phyloP scores from a whole-genome alignment of 1,284 basidiomycete genomes.

The Quambalaria eucalypti region DNA sequence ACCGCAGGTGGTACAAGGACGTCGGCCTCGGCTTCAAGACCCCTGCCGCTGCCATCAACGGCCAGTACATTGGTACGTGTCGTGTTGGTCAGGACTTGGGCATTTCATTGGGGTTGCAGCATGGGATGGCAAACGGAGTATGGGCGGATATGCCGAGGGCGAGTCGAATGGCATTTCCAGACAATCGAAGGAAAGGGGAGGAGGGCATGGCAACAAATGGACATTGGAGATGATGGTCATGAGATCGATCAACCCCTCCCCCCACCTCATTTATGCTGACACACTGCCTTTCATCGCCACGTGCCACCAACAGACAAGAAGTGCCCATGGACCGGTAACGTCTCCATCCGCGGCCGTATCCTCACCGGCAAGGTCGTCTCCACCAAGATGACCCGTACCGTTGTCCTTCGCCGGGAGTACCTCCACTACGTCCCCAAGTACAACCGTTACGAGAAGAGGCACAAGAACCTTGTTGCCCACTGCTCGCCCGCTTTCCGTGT shows the following conservation, averaged over 20 bases:
- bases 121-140: not conserved
- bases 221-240: not conserved
- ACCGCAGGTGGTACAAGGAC: conserved; percentile 93
- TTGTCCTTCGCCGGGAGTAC: conserved; percentile 97
- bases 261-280: not conserved
- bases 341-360: conserved; percentile 96
- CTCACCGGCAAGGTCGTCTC: conserved; percentile 93
- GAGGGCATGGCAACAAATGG: not conserved
- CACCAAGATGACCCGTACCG: conserved; percentile 98
- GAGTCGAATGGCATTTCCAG: not conserved
- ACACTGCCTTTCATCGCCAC: not conserved
- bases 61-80: conserved; percentile 72
- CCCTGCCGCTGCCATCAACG: conserved; percentile 86
- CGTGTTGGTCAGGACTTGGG: no score
- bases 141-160: not conserved
- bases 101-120: not conserved
- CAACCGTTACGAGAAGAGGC: conserved; percentile 56
- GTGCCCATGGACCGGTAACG: conserved; percentile 75
- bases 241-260: no score
- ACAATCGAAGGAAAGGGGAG: not conserved
- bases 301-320: conserved; percentile 87
- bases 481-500: conserved; percentile 95
- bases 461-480: conserved; percentile 97
- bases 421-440: conserved; percentile 96
- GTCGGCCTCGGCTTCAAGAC: conserved; percentile 56